phyloP scores from a whole-genome alignment of 257 asterid species.

The Leonotis leonurus region DNA sequence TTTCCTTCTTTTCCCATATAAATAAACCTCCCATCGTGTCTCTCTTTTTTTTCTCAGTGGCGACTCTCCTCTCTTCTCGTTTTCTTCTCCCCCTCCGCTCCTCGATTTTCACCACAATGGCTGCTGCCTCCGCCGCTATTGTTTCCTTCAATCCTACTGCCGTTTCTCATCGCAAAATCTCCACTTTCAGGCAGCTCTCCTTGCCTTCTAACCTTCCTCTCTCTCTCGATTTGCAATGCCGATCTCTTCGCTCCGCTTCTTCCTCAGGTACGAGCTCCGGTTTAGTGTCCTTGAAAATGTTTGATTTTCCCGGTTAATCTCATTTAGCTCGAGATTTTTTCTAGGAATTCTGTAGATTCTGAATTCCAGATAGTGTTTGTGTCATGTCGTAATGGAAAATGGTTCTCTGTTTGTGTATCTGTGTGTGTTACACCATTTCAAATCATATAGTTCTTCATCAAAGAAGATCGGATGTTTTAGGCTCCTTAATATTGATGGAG shows the following conservation, averaged over 20 bases:
- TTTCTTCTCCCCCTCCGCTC: no score
- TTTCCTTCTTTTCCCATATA: background rate
- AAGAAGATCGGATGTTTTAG: background rate
- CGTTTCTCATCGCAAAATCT: slow-evolving; percentile 26
- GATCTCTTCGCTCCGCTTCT: slow-evolving; percentile 40
- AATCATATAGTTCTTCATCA: background rate
- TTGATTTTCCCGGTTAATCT: no score
- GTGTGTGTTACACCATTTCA: background rate
- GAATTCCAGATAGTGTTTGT: background rate
- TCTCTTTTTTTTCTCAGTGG: slow-evolving; percentile 20
- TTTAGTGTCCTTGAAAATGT: no score
- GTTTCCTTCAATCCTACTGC: slow-evolving; percentile 32
- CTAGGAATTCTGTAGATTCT: background rate
- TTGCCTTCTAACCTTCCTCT: slow-evolving; percentile 30
- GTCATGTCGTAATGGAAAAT: background rate
- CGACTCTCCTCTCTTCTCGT: slow-evolving; percentile 21
- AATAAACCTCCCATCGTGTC: background rate
- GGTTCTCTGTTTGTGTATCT: background rate
- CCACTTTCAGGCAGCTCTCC: slow-evolving; percentile 23
- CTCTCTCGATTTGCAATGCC: slow-evolving; percentile 33
- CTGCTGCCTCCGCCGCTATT: slow-evolving; percentile 43
- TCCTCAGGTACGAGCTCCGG: slow-evolving; percentile 39
- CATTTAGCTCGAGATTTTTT: no score
- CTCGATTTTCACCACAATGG: slow-evolving; percentile 20
- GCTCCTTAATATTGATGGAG: background rate